Conservation (phyloP, 169 alveolate species). For the Cryptosporidium parvum region DNA sequence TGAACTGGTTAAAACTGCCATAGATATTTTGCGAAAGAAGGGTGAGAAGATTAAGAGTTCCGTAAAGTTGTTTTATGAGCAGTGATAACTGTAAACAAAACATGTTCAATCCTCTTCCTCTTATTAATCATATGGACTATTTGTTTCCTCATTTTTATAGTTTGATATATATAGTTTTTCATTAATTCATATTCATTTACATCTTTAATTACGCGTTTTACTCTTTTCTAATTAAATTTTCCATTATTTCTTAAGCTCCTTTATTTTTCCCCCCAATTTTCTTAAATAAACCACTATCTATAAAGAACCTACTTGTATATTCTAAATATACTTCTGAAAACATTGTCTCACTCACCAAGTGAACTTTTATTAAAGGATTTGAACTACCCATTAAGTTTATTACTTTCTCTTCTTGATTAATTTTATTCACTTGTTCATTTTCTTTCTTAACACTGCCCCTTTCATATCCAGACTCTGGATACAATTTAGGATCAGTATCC, state of each 20-base stretch:
- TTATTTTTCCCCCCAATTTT: not conserved
- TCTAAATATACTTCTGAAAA: conserved; percentile 29
- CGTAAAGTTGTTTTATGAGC: conserved; percentile 71
- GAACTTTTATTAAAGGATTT: conserved; percentile 8
- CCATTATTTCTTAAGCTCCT: not conserved
- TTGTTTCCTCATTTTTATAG: not conserved
- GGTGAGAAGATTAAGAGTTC: conserved; percentile 76
- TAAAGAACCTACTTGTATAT: conserved; percentile 22
- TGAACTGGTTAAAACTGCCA: conserved; percentile 80
- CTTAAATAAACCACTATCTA: conserved; percentile 25
- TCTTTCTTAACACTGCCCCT: not conserved
- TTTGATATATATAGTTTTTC: not conserved
- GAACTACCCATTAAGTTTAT: not conserved
- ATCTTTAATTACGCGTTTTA: no score
- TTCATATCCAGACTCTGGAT: not conserved
- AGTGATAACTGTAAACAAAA: not conserved
- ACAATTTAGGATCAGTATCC: no score
- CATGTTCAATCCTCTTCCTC: not conserved
- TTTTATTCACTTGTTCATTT: not conserved
- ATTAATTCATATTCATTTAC: not conserved
- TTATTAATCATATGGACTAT: not conserved
- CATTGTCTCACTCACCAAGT: conserved; percentile 1
- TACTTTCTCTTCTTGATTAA: not conserved
- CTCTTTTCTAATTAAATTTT: no score
- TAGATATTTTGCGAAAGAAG: conserved; percentile 78